Conservation (phyloP, 1,139 yeast genomes). For the Spathaspora sp. region DNA sequence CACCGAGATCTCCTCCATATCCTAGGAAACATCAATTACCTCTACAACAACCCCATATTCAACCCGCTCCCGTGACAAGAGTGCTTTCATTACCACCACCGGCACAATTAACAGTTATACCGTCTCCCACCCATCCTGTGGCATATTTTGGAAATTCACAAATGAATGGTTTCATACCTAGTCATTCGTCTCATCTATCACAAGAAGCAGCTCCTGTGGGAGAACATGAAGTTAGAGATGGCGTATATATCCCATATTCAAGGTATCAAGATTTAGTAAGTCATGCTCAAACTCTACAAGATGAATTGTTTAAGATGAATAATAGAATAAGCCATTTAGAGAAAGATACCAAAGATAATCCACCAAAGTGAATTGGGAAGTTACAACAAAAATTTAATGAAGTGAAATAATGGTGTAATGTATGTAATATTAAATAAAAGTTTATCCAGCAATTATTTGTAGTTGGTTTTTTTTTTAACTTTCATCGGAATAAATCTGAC, state of each 20-base stretch:
- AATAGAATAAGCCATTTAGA: constrained; percentile 14
- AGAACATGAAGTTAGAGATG: constrained; percentile 5
- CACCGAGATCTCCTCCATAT: background rate
- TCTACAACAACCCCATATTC: background rate
- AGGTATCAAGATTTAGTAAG: constrained; percentile 36
- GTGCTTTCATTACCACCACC: constrained; percentile 1
- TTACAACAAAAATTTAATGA: background rate
- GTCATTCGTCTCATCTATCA: background rate
- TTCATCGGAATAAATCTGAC: too few species aligned
- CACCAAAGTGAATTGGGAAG: background rate
- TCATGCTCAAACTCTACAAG: constrained; percentile 35
- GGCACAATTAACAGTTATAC: constrained; percentile 2
- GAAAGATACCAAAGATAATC: constrained; percentile 7
- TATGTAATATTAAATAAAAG: too few species aligned
- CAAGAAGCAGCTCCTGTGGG: background rate
- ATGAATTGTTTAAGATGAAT: constrained; percentile 27
- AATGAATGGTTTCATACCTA: background rate
- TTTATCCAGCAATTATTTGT: too few species aligned
- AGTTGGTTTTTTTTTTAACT: too few species aligned
- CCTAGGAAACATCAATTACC: background rate
- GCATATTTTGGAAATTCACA: background rate
- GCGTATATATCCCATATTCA: constrained; percentile 24
- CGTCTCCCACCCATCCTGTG: background rate
- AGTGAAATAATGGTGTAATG: too few species aligned
- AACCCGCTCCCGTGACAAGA: background rate